These are phyloP conservation scores for Phialophora chinensis DNA, from an alignment of 2,329 filamentous ascomycete species.

Conservation along the genomic window DNA sequence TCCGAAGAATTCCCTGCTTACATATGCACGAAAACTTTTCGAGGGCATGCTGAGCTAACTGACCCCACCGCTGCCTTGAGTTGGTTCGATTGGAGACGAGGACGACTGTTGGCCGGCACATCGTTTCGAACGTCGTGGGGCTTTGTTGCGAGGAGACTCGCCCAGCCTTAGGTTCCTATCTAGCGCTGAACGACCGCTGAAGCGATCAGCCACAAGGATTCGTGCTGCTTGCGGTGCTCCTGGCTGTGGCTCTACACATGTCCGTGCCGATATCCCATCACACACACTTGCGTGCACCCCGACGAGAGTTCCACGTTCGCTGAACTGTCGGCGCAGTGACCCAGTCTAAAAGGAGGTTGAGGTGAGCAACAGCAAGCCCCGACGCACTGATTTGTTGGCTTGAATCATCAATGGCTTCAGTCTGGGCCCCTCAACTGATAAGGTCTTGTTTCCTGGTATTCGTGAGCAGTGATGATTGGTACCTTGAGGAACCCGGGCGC, in stretches of 20 bases:
- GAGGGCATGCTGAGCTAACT: slow-evolving; percentile 20
- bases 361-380: slow-evolving; percentile 6
- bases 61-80: slow-evolving; percentile 13
- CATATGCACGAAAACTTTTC: slow-evolving; percentile 20
- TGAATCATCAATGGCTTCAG: not conserved
- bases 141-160: not conserved
- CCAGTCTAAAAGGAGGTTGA: not conserved
- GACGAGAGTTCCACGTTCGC: not conserved
- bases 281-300: not conserved
- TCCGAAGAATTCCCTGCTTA: slow-evolving; percentile 15
- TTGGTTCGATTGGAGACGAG: not conserved
- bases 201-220: not conserved
- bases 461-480: not conserved
- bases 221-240: not conserved
- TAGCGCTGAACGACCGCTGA: slow-evolving; percentile 1
- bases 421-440: not conserved
- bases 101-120: slow-evolving; percentile 15
- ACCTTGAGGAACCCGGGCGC: not conserved
- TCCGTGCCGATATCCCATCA: not conserved
- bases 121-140: slow-evolving; percentile 5
- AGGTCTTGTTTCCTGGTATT: not conserved
- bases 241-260: not conserved
- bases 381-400: slow-evolving; percentile 10
- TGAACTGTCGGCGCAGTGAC: not conserved
- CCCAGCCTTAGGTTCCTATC: slow-evolving; percentile 1